Conservation (phyloP, 805 yeast species). For the Kregervanrija fluxuum region DNA sequence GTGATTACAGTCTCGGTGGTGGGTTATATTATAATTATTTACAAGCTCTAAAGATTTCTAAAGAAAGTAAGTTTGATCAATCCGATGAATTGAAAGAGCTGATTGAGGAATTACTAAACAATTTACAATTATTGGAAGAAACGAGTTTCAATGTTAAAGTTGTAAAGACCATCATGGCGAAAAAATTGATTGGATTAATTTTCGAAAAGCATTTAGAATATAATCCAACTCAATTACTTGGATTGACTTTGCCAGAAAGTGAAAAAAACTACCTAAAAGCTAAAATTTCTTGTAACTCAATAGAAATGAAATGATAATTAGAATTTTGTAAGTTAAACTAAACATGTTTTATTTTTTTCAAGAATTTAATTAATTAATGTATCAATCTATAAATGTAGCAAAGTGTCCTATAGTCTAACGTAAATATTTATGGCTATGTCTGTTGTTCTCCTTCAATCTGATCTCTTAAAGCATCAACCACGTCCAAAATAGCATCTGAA, state of each 20-base stretch:
- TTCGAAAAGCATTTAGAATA: slow-evolving; percentile 24
- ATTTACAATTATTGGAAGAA: slow-evolving; percentile 36
- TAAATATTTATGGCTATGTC: neutral
- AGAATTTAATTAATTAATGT: neutral
- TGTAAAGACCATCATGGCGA: slow-evolving; percentile 48
- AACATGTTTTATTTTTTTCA: neutral
- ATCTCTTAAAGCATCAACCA: slow-evolving; percentile 66
- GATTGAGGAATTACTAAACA: slow-evolving; percentile 36
- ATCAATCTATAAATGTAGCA: neutral
- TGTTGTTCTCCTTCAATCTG: slow-evolving; percentile 14
- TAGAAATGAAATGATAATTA: too few species aligned
- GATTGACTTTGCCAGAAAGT: slow-evolving; percentile 39
- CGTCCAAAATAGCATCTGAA: slow-evolving; percentile 73
- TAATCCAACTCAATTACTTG: slow-evolving; percentile 28
- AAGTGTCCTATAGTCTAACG: neutral
- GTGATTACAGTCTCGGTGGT: slow-evolving; percentile 51
- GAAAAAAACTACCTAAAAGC: slow-evolving; percentile 30
- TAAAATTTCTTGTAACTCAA: neutral
- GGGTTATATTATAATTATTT: slow-evolving; percentile 50
- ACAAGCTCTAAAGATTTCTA: slow-evolving; percentile 17
- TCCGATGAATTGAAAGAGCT: slow-evolving; percentile 16
- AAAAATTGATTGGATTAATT: slow-evolving; percentile 37
- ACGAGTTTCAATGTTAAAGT: slow-evolving; percentile 33
- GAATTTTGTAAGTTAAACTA: neutral
- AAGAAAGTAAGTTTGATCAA: slow-evolving; percentile 3